Base-by-base conservation (phyloP, 768 basidiomycete species). In the Mycena capillaripes region DNA sequence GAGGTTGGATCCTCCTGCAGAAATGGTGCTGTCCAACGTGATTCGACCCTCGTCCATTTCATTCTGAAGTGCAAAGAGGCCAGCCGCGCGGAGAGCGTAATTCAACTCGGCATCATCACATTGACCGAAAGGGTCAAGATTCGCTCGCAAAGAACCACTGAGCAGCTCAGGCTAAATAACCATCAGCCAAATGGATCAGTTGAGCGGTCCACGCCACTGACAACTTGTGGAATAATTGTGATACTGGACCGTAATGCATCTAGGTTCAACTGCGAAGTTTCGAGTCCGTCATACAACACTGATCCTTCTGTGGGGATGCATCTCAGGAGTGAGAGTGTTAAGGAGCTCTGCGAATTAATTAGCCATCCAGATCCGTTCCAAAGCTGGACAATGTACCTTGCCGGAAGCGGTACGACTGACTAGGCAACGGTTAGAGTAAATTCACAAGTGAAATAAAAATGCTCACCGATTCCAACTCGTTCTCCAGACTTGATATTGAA, bases 311-410 rank as follows among this genome's bases (percentile, higher is more conserved):
- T 70, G 17, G 82, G 83, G 46, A 88, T 85, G 76, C 86, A 79
- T 1, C 86, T 78, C 9, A 88, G 77, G 32, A 92, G 81, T 0
- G 91, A 86, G 19, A 92, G 80, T 1, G 90, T 85, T 34, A 87
- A 75, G 23, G 92, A 91, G 73, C 90, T 90, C 85, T 87, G 79
- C 6, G 62, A n/a, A 58, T 8, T 3, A 34, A 44, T 56, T 16
- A 75, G 46, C 44, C 3, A 53, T 25, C 21, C 16, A 16, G 14
- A n/a, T 23, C 27, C 19, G 23, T 19, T 6, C n/a, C 16, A 25
- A 32, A 42, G 21, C 21, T 3, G 8, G 23, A 58, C 10, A 29
- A n/a, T 84, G 12, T 48, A 65, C 72, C 67, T 73, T 59, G 81
- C 76, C 74, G 14, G 74, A 73, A 21, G 77, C 78, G 12, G 78